A percentile compares a stretch with the other conserved stretches of the same genome.
These are phyloP conservation scores for Phytophthora citrophthora DNA, from an alignment of 352 stramenopile species.

Conservation along the genomic window DNA sequence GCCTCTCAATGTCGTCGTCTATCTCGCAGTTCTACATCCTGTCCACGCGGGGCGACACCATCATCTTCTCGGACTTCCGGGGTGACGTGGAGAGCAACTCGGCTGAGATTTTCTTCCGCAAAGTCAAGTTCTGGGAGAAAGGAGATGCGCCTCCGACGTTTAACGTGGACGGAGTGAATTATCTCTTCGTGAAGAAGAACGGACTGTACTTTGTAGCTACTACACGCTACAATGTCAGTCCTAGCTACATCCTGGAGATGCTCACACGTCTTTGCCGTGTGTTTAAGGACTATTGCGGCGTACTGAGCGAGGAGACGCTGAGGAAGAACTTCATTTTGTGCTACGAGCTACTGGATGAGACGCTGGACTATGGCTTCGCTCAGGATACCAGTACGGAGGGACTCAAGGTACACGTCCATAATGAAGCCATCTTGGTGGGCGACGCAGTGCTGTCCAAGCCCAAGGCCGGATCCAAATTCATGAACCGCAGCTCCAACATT, in stretches of 20 bases:
- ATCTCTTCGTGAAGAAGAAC: slow-evolving; percentile 98
- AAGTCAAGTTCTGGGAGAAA: slow-evolving; percentile 99
- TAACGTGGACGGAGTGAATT: slow-evolving; percentile 97
- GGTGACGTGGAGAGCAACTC: slow-evolving; percentile 87
- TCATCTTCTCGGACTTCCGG: slow-evolving; percentile 98
- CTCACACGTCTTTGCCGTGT: slow-evolving; percentile 94
- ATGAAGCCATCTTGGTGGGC: slow-evolving; percentile 97
- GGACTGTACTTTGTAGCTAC: slow-evolving; percentile 98
- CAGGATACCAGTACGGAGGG: slow-evolving; percentile 98
- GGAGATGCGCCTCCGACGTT: slow-evolving; percentile 97
- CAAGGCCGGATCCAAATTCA: slow-evolving; percentile 93
- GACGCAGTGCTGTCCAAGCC: slow-evolving; percentile 78
- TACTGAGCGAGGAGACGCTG: slow-evolving; percentile 98
- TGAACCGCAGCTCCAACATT: slow-evolving; percentile 78
- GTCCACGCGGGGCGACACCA: slow-evolving; percentile 97
- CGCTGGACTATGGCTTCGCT: slow-evolving; percentile 98
- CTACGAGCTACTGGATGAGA: slow-evolving; percentile 99
- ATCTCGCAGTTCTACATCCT: slow-evolving; percentile 99
- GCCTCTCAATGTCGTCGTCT: slow-evolving; percentile 46
- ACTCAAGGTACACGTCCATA: slow-evolving; percentile 98
- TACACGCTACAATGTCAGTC: slow-evolving; percentile 96
- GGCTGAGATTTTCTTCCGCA: slow-evolving; percentile 98
- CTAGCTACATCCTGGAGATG: slow-evolving; percentile 96
- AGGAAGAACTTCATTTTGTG: slow-evolving; percentile 99
- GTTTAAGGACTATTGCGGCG: slow-evolving; percentile 99